These are phyloP conservation scores for Agroathelia rolfsii DNA, from an alignment of 1,284 basidiomycete species.

Conservation along the genomic window DNA sequence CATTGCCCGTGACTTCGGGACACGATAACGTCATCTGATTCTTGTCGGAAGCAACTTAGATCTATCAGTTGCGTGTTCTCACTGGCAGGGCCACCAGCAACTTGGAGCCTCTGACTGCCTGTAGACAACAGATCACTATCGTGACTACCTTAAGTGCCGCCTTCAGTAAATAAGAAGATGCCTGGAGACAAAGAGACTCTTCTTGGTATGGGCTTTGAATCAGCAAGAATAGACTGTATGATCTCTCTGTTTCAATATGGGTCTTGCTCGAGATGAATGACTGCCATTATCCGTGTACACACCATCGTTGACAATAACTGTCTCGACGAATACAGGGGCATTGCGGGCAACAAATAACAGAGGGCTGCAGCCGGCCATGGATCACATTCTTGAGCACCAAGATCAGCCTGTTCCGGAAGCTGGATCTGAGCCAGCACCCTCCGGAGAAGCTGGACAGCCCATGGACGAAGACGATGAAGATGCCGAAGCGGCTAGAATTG, in stretches of 20 bases:
- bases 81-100: too few relatives aligned
- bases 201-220: conserved; percentile 79
- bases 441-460: conserved; percentile 22
- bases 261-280: conserved; percentile 2
- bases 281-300: conserved; percentile 5
- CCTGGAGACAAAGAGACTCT: conserved; percentile 70
- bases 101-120: too few relatives aligned
- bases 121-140: too few relatives aligned
- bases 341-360: conserved; percentile 69
- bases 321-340: conserved; percentile 51
- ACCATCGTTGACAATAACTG: neutral
- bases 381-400: conserved; percentile 74
- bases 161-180: conserved; percentile 28
- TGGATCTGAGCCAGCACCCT: conserved; percentile 20
- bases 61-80: too few relatives aligned
- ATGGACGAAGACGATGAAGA: conserved; percentile 68
- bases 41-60: too few relatives aligned
- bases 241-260: conserved; percentile 8
- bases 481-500: conserved; percentile 46
- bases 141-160: too few relatives aligned
- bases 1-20: too few relatives aligned
- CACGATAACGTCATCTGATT: too few relatives aligned
- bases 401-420: conserved; percentile 63
- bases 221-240: conserved; percentile 77
- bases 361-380: conserved; percentile 84